phyloP scores from a whole-genome alignment of 164 flowering plant species.

The Kalanchoe fedtschenkoi region DNA sequence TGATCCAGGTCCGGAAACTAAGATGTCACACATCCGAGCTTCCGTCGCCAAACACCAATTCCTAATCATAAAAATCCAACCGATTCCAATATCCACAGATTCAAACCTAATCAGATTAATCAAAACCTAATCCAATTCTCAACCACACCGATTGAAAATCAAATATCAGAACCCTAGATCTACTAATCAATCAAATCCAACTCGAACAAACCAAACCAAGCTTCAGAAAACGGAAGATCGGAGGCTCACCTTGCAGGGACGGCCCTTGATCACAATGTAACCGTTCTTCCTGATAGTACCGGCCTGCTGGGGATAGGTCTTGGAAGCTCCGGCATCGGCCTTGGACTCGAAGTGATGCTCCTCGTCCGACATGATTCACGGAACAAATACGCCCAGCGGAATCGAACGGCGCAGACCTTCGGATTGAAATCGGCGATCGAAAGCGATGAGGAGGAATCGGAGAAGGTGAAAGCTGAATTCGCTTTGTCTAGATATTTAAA shows the following conservation, averaged over 20 bases:
- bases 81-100: too few species aligned
- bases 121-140: background rate
- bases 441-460: too few species aligned
- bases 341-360: conserved; percentile 25
- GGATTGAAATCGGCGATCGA: background rate
- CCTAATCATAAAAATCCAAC: too few species aligned
- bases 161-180: background rate
- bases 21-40: too few species aligned
- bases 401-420: background rate
- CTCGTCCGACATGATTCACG: conserved; percentile 22
- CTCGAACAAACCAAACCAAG: background rate
- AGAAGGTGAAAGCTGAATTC: background rate
- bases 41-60: too few species aligned
- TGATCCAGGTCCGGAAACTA: too few species aligned
- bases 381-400: too few species aligned
- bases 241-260: conserved; percentile 25
- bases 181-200: background rate
- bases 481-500: background rate
- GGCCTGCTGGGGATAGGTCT: conserved; percentile 27
- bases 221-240: background rate
- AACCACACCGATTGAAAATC: too few species aligned
- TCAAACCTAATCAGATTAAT: too few species aligned
- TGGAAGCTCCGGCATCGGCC: conserved; percentile 27
- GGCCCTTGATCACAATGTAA: conserved; percentile 20
- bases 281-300: conserved; percentile 26